Base-by-base conservation (phyloP, 352 stramenopile species). In the Phytophthora megakarya region DNA sequence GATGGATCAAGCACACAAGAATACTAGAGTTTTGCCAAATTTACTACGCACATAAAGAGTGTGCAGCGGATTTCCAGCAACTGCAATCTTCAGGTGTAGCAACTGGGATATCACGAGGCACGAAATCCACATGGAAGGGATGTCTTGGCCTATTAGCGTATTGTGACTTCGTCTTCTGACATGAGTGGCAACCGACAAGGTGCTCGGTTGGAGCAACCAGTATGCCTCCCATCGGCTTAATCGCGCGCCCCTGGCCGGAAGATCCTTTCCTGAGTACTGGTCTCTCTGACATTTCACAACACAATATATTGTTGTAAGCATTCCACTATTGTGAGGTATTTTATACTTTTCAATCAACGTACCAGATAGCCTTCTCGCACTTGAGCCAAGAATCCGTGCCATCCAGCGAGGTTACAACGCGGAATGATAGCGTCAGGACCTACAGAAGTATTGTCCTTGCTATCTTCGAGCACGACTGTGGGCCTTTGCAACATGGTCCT, bases 41-140 rank as follows among this genome's bases (percentile, higher is more conserved):
- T 25, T 37, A 65, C 66, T 48, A 63, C 66, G 40, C 37, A 74
- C 67, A 33, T 68, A 74, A 57, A 71, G 53, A 1, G 67, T 71
- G 21, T 69, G 59, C 10, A 70, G 32, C 15, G 60, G 65, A 30
- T 72, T 55, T 18, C 59, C 61, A 16, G 21, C 42, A 1, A 60
- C 54, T 16, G 35, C 61, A 19, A 76, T 26, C 18, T 72, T 61
- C 33, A 80, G n/a, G 7, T 53, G 51, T 42, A 71, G 58, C 12
- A 80, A 52, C 30, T 80, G 72, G 9, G 61, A 73, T 44, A 80
- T 42, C 40, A 39, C 46, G n/a, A 72, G 25, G 3, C 67, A 59
- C 46, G 56, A 64, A 30, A 53, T 67, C 57, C 67, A 76, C 47
- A 80, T 57, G 12, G 60, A 73, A 47, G 62, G 67, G 15, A 49